Evolutionary conservation across 371 early-diverging fungal species (phyloP).

Genomic region (Saksenaea oblongispora): DNA sequence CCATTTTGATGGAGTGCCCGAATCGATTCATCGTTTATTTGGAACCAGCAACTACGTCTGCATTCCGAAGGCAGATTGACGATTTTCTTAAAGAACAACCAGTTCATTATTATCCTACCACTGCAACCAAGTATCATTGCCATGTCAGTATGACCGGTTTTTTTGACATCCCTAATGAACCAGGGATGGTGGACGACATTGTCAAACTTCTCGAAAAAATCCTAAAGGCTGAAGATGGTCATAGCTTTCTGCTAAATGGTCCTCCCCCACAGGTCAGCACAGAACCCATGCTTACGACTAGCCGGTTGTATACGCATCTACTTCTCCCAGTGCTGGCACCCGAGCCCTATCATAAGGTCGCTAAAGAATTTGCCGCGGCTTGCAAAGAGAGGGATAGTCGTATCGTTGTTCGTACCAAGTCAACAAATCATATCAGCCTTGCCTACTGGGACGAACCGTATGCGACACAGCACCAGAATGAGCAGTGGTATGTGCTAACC

Average conservation of each 20-base stretch:
- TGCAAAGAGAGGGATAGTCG: not conserved
- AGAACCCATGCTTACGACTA: not conserved
- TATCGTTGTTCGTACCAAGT: constrained; percentile 25
- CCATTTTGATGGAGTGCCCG: too few species aligned
- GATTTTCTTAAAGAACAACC: constrained; percentile 14
- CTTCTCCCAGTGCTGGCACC: constrained; percentile 26
- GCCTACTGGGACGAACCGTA: constrained; percentile 47
- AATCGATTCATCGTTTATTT: constrained; percentile 35
- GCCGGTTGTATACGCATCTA: constrained; percentile 14
- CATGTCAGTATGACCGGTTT: constrained; percentile 42
- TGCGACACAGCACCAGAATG: constrained; percentile 15
- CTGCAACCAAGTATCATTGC: constrained; percentile 34
- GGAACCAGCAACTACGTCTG: constrained; percentile 21
- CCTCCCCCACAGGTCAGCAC: not conserved
- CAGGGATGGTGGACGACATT: not conserved
- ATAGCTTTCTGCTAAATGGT: not conserved
- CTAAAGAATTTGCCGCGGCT: constrained; percentile 4
- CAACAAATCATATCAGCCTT: constrained; percentile 39
- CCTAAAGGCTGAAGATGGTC: not conserved
- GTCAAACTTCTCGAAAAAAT: not conserved
- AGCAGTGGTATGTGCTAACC: constrained; percentile 6
- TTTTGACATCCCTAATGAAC: constrained; percentile 19
- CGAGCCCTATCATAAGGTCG: constrained; percentile 5
- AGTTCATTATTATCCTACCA: constrained; percentile 15
- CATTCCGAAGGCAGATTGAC: constrained; percentile 18